phyloP scores from a whole-genome alignment of 768 basidiomycete species.

The Psilocybe sp. region DNA sequence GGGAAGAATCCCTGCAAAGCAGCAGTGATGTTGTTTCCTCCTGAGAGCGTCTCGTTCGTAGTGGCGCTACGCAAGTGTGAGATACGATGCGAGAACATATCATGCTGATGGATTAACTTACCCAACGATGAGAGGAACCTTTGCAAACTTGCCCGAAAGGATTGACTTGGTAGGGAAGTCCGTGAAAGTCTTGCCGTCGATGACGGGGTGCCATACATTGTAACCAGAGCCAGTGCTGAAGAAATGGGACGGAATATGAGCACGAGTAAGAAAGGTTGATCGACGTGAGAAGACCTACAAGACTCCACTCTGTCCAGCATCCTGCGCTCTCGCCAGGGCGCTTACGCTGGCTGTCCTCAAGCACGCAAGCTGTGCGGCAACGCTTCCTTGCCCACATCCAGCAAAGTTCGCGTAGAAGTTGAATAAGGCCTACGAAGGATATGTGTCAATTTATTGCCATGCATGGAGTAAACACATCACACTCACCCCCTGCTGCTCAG shows the following conservation, averaged over 20 bases:
- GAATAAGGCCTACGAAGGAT: constrained; percentile 43
- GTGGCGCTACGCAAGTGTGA: constrained; percentile 35
- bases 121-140: constrained; percentile 62
- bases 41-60: constrained; percentile 56
- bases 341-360: constrained; percentile 49
- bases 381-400: constrained; percentile 42
- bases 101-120: constrained; percentile 21
- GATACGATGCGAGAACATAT: neutral
- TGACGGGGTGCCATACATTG: constrained; percentile 47
- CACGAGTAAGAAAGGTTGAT: neutral
- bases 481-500: constrained; percentile 51
- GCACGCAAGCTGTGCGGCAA: constrained; percentile 38
- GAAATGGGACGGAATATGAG: neutral
- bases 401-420: constrained; percentile 45
- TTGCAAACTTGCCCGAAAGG: constrained; percentile 38
- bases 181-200: constrained; percentile 51
- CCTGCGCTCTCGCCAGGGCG: constrained; percentile 53
- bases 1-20: constrained; percentile 45
- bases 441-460: neutral
- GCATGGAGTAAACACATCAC: neutral
- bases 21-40: constrained; percentile 33
- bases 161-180: constrained; percentile 50
- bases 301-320: constrained; percentile 34
- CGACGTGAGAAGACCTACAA: constrained; percentile 33
- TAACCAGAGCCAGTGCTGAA: constrained; percentile 38